Evolutionary conservation across 495 filamentous ascomycete genomes (phyloP).

Genomic region (Lophiotrema nucula): DNA sequence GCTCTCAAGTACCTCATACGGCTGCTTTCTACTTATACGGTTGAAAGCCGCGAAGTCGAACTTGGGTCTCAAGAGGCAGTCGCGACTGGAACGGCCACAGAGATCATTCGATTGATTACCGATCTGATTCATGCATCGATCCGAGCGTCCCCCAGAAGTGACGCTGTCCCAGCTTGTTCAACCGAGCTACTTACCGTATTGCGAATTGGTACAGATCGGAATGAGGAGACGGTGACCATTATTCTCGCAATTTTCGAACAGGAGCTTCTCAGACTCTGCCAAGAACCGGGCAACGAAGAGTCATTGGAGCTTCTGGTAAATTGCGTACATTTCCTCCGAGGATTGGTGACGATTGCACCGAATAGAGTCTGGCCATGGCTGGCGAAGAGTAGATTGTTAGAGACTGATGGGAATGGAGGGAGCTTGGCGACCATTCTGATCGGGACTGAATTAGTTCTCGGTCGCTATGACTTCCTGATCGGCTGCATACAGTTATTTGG

Average conservation of each 20-base stretch:
- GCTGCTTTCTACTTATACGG: constrained; percentile 53
- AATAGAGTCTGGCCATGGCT: constrained; percentile 87
- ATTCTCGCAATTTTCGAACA: constrained; percentile 82
- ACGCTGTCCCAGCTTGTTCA: constrained; percentile 6
- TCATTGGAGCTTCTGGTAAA: constrained; percentile 63
- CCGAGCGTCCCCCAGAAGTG: constrained; percentile 1
- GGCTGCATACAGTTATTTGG: constrained; percentile 71
- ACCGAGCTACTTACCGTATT: constrained; percentile 37
- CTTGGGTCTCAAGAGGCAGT: constrained; percentile 23
- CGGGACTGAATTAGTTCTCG: constrained; percentile 69
- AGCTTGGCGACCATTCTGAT: constrained; percentile 71
- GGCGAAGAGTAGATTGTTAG: constrained; percentile 72
- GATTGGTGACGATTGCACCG: constrained; percentile 67
- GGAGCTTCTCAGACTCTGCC: constrained; percentile 62
- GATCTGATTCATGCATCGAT: constrained; percentile 50
- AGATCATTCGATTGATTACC: constrained; percentile 63
- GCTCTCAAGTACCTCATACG: constrained; percentile 72
- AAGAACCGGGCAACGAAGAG: constrained; percentile 51
- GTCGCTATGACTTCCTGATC: constrained; percentile 73
- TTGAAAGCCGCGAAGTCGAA: constrained; percentile 31
- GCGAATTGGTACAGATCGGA: constrained; percentile 68
- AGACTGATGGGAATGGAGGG: constrained; percentile 67
- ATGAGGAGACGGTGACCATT: constrained; percentile 75
- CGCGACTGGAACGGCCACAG: constrained; percentile 54
- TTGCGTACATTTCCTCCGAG: constrained; percentile 76